Base-by-base conservation (phyloP, 1,139 yeast genomes). In the Sugiyamaella pinicola region DNA sequence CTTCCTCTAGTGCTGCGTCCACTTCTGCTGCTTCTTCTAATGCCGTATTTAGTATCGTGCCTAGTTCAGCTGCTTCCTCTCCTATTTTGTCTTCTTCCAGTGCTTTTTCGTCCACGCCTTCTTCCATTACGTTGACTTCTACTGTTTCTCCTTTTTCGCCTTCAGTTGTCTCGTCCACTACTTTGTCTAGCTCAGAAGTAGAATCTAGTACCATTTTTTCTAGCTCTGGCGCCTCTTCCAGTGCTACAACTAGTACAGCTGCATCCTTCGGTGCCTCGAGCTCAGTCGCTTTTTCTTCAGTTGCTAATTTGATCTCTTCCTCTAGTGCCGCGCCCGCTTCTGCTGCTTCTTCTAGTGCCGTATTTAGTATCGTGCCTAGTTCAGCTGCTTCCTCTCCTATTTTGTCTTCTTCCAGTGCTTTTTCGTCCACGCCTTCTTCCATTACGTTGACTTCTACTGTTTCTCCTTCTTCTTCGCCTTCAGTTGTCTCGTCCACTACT, bases 11-110 rank as follows among this genome's bases (percentile, higher is more conserved):
- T 31, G 29, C 39, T 3, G 52, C 40, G 24, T 10, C 48, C 15
- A 13, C 41, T 29, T n/a, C 45, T 8, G 38, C 49, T 41, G 43
- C 55, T 28, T 49, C 49, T 21, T 46, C 49, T 26, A 26, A n/a
- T 26, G 31, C n/a, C 10, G 12, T n/a, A 26, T 7, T n/a, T 40
- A 40, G 40, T 35, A 21, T 37, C 31, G 52, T 49, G 1, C 21
- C 53, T n/a, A 15, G 31, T 15, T 28, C 42, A 15, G n/a, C 38
- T 33, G 44, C 26, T 10, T 34, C 39, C 13, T 19, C 39, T 33
- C 3, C 41, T 46, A 18, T n/a, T n/a, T n/a, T n/a, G n/a, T n/a
- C 31, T 26, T 3, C 31, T 26, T 26, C 26, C 26, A 40, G 29
- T 6, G 8, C 26, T 22, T 34, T 7, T 26, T 26, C 48, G 15